Percentiles rank a stretch among this genome's conserved stretches.
Conservation (phyloP, 2,329 filamentous ascomycete species). For the Lecanicillium sp. region DNA sequence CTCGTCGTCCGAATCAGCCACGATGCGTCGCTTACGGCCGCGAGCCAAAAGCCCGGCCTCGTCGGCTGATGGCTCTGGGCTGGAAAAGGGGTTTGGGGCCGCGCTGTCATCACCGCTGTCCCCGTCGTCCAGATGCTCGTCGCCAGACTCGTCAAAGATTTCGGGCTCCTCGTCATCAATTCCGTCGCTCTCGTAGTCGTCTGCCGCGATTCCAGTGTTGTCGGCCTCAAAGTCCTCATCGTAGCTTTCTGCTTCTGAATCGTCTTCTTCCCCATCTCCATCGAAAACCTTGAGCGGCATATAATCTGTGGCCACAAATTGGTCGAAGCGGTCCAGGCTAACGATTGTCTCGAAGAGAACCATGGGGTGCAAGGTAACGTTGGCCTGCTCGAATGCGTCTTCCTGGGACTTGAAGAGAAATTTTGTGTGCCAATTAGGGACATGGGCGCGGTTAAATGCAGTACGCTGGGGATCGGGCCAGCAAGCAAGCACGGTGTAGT, state of each 20-base stretch:
- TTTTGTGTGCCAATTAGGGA: conserved; percentile 15
- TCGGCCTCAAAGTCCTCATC: conserved; percentile 17
- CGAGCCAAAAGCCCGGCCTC: conserved; percentile 9
- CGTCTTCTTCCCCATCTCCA: conserved; percentile 5
- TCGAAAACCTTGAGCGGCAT: conserved; percentile 7
- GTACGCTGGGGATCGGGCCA: conserved; percentile 29
- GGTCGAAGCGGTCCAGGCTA: conserved; percentile 17
- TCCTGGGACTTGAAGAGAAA: conserved; percentile 5
- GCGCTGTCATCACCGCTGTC: conserved; percentile 14
- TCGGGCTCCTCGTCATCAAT: conserved; percentile 32
- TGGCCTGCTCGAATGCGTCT: conserved; percentile 3
- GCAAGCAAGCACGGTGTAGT: conserved; percentile 22
- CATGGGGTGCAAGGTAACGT: conserved; percentile 25
- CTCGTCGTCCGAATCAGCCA: conserved; percentile 28
- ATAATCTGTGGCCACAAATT: conserved; percentile 14
- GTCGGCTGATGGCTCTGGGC: conserved; percentile 22
- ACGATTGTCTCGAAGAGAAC: conserved; percentile 22
- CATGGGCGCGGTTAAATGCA: conserved; percentile 24
- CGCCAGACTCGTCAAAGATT: conserved; percentile 17
- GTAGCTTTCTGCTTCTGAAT: neutral
- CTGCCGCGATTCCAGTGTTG: neutral
- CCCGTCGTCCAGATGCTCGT: conserved; percentile 23
- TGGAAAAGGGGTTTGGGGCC: conserved; percentile 24
- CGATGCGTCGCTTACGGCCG: conserved; percentile 24
- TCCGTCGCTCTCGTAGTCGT: conserved; percentile 35